Evolutionary conservation across 495 filamentous ascomycete species (phyloP).

Genomic region (Aspergillus baeticus): DNA sequence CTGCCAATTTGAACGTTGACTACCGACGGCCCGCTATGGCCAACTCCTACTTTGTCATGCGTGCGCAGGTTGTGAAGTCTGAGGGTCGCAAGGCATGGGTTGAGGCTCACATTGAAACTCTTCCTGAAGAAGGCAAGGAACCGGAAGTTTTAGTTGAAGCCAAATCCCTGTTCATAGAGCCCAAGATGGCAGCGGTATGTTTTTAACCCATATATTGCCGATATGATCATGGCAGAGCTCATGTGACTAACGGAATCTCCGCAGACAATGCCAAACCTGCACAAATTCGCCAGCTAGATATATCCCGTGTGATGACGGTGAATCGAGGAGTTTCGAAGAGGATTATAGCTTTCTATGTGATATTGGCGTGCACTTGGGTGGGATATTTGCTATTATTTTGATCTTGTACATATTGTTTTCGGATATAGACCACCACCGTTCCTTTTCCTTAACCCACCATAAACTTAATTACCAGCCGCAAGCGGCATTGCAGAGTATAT

Average conservation of each 20-base stretch:
- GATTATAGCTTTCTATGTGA: neutral
- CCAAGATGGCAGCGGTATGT: constrained; percentile 74
- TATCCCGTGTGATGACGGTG: neutral
- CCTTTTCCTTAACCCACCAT: neutral
- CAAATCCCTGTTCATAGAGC: constrained; percentile 86
- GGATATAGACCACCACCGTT: neutral
- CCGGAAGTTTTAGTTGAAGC: constrained; percentile 72
- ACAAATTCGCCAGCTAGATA: constrained; percentile 24
- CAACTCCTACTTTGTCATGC: constrained; percentile 72
- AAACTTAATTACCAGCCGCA: too few relatives aligned
- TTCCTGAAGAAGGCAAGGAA: constrained; percentile 60
- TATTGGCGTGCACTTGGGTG: constrained; percentile 9
- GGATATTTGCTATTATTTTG: constrained; percentile 6
- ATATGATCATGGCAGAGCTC: neutral
- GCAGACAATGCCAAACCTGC: constrained; percentile 32
- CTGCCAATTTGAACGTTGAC: constrained; percentile 86
- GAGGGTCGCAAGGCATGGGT: constrained; percentile 98
- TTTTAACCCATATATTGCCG: neutral
- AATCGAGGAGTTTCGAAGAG: neutral
- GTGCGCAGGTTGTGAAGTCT: constrained; percentile 78
- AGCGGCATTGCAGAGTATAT: neutral
- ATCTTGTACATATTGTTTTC: constrained; percentile 13
- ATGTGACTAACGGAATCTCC: constrained; percentile 4
- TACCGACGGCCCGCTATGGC: constrained; percentile 80
- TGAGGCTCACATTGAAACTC: constrained; percentile 82